Evolutionary conservation across 257 asterid genomes (phyloP), one percentile per base, ranked within the genome.

Genomic region (Primulina huaijiensis): DNA sequence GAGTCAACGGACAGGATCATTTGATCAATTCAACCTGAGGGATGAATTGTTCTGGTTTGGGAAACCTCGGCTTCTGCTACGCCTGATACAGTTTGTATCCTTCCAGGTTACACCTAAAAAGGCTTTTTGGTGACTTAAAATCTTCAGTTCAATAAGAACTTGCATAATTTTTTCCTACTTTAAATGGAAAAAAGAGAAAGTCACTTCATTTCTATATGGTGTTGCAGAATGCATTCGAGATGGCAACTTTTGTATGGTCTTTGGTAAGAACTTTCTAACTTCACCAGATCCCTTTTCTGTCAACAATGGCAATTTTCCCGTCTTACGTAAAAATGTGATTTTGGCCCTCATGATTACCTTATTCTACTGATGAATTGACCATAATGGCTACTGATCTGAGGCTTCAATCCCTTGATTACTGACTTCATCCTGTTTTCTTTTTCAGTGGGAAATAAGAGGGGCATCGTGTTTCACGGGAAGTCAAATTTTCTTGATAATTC

Each of bases 1-100:
- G 17, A 78, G 78, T 76, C 87, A 84, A 62, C 84, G 84, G 86
- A 78, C 85, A 38, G 92, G 81, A 64, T 38, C 50, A 38, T 67
- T 79, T 77, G 84, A 75, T 56, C 79, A 56, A 76, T 90, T 90
- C 83, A 88, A 90, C 67, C 86, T 86, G 66, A 84, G 97, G 76
- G 98, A 92, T 23, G 97, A 90, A 86, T 92, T 88, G 43, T 92
- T 92, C 83, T 92, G 98, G 98, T 92, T 90, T 69, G 97, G 95
- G 74, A 92, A 74, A 19, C 98, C 98, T 40, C 77, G 88, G 77
- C 80, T 92, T 72, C 87, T 90, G 60, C 89, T 92, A 60, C 82
- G 84, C 63, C 67, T 90, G 79, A 90, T 92, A 78, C 98, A 92
- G 60, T 86, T 90, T 43, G 77, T 92, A 70, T 83, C 96, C 6